A percentile compares a stretch with the other conserved stretches of the same genome.
These are phyloP conservation scores for Glycyrrhiza uralensis DNA, from an alignment of 306 rosid species.

Conservation along the genomic window DNA sequence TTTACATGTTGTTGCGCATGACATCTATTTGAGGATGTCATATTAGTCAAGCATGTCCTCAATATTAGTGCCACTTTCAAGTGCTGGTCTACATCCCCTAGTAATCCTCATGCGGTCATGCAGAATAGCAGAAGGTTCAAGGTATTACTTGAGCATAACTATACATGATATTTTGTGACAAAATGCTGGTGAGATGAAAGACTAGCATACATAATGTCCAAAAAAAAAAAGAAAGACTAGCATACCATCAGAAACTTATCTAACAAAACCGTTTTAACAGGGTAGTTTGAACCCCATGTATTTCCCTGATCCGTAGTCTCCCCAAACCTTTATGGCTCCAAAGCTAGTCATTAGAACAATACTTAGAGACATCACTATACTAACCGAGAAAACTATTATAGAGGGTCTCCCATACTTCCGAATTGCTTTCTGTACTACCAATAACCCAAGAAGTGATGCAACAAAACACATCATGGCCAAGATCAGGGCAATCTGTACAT, in stretches of 20 bases:
- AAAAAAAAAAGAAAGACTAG: not conserved
- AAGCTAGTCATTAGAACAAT: constrained; percentile 73
- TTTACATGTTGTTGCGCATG: not conserved
- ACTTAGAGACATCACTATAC: constrained; percentile 73
- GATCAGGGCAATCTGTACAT: constrained; percentile 45
- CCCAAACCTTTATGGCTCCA: constrained; percentile 64
- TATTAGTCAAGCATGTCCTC: not conserved
- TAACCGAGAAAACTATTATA: constrained; percentile 71
- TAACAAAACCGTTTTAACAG: constrained; percentile 40
- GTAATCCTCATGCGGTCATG: not conserved
- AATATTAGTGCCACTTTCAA: not conserved
- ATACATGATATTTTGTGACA: not conserved
- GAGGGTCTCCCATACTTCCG: constrained; percentile 72
- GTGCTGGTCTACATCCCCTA: too few relatives aligned
- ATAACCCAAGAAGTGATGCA: constrained; percentile 67
- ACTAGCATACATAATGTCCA: not conserved
- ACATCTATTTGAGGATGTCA: not conserved
- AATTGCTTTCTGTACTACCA: constrained; percentile 66
- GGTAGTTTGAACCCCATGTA: constrained; percentile 83
- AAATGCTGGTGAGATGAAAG: not conserved
- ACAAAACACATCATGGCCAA: constrained; percentile 58
- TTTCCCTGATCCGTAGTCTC: constrained; percentile 53
- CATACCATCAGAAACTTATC: not conserved
- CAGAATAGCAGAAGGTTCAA: not conserved
- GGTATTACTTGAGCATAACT: not conserved